phyloP scores from a whole-genome alignment of 768 basidiomycete species.

The Pleurotus platypus region DNA sequence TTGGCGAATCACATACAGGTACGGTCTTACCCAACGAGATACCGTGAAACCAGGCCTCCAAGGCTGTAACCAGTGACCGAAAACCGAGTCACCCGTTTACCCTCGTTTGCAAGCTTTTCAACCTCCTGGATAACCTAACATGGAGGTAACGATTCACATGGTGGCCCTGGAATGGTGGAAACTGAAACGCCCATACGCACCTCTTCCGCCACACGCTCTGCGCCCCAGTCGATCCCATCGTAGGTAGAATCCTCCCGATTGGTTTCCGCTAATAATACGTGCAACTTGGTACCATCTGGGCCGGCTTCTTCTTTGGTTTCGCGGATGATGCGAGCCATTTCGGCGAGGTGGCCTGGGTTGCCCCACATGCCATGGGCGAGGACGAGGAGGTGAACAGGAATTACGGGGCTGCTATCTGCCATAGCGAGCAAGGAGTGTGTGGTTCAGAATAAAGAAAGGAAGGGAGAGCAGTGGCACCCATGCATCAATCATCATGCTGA shows the following conservation, averaged over 20 bases:
- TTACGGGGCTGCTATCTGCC: not conserved
- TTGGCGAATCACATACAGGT: not conserved
- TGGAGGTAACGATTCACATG: not conserved
- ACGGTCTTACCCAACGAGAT: conserved; percentile 58
- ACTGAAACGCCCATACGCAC: conserved; percentile 32
- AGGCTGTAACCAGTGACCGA: conserved; percentile 77
- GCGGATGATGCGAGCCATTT: conserved; percentile 10
- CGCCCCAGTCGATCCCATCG: conserved; percentile 71
- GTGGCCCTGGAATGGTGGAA: not conserved
- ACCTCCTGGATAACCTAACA: conserved; percentile 56
- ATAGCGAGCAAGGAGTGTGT: not conserved
- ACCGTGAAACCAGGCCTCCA: conserved; percentile 80
- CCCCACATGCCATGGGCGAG: conserved; percentile 84
- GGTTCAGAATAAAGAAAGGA: not conserved
- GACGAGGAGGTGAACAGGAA: conserved; percentile 41
- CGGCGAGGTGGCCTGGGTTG: conserved; percentile 22
- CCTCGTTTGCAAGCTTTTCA: conserved; percentile 45
- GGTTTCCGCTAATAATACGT: conserved; percentile 49
- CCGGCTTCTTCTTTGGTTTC: conserved; percentile 1
- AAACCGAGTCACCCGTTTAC: conserved; percentile 60
- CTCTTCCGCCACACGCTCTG: conserved; percentile 74
- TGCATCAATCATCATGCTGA: not conserved
- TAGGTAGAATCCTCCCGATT: conserved; percentile 56
- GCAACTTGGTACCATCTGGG: conserved; percentile 32
- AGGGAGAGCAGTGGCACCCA: not conserved